Evolutionary conservation across 2,329 filamentous ascomycete genomes (phyloP), one percentile per base, ranked within the genome.

Genomic region (Pyricularia grisea): DNA sequence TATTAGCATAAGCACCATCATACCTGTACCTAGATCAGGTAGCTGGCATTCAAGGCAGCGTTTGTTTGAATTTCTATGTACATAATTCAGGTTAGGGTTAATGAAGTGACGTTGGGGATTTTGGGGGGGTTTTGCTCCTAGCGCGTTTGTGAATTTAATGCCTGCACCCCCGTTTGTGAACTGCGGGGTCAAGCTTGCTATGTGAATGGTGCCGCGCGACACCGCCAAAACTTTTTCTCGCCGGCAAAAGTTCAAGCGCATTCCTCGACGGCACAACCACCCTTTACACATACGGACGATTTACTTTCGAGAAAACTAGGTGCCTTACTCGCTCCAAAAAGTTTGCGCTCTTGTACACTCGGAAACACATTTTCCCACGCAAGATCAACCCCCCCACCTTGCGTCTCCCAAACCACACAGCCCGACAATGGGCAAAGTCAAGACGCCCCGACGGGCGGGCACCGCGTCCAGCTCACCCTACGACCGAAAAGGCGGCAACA

Each of bases 351-450:
- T 17, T 28, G 11, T 27, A 36, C 12, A 42, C 12, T 31, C 17
- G 30, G 30, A 66, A 66, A 63, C 25, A 63, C 11, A 11, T 28
- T 30, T 20, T 27, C 60, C 14, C 9, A 11, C 4, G 4, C 27
- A 12, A 63, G 4, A 27, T 27, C 7, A 14, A 28, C 60, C 60
- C 14, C 1, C 25, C 14, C 12, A 12, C 20, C 64, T 2, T 31
- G 28, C 27, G 25, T 31, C 60, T 12, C 20, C 28, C 2, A 12
- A 28, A 65, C 20, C 31, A 33, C 33, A 65, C 60, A 30, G 30
- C 55, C 31, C 30, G 27, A 72, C 68, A 14, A 81, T 83, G 81
- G 80, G 78, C 64, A 82, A 82, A 71, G 78, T 78, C 28, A 78
- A 79, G 70, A 76, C 78, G 50, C 72, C 76, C 20, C 80, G 79